A percentile compares a stretch with the other conserved stretches of the same genome.
Evolutionary conservation across 495 filamentous ascomycete genomes (phyloP).

Genomic region (Daldinia bambusicola): DNA sequence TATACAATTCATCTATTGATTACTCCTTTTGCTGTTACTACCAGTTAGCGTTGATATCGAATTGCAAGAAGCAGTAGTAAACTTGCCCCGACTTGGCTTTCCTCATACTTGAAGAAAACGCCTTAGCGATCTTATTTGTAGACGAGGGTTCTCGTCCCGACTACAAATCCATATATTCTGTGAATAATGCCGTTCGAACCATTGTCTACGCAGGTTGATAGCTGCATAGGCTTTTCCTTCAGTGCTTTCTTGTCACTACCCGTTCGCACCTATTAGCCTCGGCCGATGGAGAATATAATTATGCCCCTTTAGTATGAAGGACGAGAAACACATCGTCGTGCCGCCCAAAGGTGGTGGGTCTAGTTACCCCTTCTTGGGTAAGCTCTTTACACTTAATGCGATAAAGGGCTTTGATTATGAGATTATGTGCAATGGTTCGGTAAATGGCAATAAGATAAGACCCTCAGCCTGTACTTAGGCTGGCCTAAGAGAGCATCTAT

Average conservation of each 20-base stretch:
- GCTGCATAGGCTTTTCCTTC: neutral
- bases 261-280: neutral
- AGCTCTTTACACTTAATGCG: neutral
- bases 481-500: neutral
- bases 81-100: conserved; percentile 21
- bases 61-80: conserved; percentile 9
- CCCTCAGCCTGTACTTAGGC: neutral
- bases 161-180: neutral
- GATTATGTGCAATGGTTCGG: neutral
- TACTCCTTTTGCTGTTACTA: neutral
- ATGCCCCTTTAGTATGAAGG: neutral
- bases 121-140: neutral
- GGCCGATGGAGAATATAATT: neutral
- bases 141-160: neutral
- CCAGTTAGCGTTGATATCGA: conserved; percentile 9
- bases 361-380: neutral
- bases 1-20: conserved; percentile 6
- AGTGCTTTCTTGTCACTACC: neutral
- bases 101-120: conserved; percentile 1
- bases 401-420: neutral
- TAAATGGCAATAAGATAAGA: neutral
- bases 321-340: neutral
- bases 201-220: conserved; percentile 1
- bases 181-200: conserved; percentile 2
- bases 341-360: neutral